Evolutionary conservation across 192 early-diverging fungal genomes (phyloP), one percentile per base, ranked within the genome.

Genomic region (Chytriomyces hyalinus): DNA sequence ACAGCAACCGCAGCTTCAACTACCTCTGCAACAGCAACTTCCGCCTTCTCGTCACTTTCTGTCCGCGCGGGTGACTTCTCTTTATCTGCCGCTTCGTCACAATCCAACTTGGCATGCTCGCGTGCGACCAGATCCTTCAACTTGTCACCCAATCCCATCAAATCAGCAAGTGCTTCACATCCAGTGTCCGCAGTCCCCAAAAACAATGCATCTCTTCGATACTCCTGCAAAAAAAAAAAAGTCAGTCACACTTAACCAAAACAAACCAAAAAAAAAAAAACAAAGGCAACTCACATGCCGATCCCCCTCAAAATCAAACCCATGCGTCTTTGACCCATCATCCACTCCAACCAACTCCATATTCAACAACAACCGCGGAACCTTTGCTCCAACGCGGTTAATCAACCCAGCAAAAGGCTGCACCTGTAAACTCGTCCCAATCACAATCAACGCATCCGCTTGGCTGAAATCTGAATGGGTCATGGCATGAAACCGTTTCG

Each of bases 321-420:
- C 77, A 64, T 45, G 61, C 44, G 44, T 13, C 9, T 57, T 36
- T 10, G 72, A 73, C 6, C 6, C 26, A 63, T 63, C 72, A 13
- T 36, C 61, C 62, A 28, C 62, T 24, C 95, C 97, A 60, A 92
- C 94, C 20, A 82, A 73, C 77, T 96, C 94, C 36, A 90, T 88
- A 82, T 99, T 99, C 49, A 99, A 94, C 75, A 99, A 85, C 65
- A 99, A 81, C 24, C 97, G 87, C 3, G 96, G 97, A 6, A 93
- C 90, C 6, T 82, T 77, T 8, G 51, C 70, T 11, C 75, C 75
- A 2, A 95, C 93, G 10, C 83, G 65, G 60, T 93, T 84, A 65
- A 96, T 89, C 2, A 97, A 85, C 4, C 84, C 84, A 22, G 92
- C 92, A 80, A 99, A 99, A 59, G 97, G 97, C 59, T 93, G 88